phyloP scores from a whole-genome alignment of 2,329 filamentous ascomycete genomes.

The Coniella vitis region DNA sequence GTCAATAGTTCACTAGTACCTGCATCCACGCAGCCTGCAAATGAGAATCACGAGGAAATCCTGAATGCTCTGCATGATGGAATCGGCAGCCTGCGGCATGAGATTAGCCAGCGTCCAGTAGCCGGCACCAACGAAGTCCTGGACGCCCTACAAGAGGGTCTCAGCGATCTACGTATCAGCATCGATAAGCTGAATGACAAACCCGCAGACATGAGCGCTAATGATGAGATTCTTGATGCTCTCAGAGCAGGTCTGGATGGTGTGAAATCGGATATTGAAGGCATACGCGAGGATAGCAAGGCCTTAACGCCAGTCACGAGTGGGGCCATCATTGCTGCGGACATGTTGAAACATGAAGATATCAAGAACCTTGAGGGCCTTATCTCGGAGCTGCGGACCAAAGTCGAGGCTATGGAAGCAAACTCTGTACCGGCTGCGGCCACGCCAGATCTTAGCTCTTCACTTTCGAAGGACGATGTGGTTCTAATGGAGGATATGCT shows the following conservation, averaged over 20 bases:
- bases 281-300: conserved; percentile 54
- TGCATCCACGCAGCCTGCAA: conserved; percentile 38
- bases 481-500: conserved; percentile 47
- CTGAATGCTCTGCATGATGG: conserved; percentile 65
- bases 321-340: conserved; percentile 42
- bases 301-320: conserved; percentile 49
- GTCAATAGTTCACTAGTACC: conserved; percentile 65
- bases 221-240: conserved; percentile 83
- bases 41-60: conserved; percentile 53
- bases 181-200: conserved; percentile 75
- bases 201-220: conserved; percentile 73
- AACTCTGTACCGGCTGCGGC: conserved; percentile 32
- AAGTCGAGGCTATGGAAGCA: conserved; percentile 71
- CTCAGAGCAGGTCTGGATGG: conserved; percentile 74
- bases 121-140: conserved; percentile 80
- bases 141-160: conserved; percentile 81
- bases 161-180: conserved; percentile 68
- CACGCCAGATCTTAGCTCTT: conserved; percentile 23
- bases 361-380: conserved; percentile 81
- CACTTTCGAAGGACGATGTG: conserved; percentile 46
- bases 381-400: conserved; percentile 73
- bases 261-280: conserved; percentile 71
- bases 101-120: conserved; percentile 60
- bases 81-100: conserved; percentile 66
- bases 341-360: conserved; percentile 59